phyloP scores from a whole-genome alignment of 345 rosid genomes.

The Aquilaria yunnanensis region DNA sequence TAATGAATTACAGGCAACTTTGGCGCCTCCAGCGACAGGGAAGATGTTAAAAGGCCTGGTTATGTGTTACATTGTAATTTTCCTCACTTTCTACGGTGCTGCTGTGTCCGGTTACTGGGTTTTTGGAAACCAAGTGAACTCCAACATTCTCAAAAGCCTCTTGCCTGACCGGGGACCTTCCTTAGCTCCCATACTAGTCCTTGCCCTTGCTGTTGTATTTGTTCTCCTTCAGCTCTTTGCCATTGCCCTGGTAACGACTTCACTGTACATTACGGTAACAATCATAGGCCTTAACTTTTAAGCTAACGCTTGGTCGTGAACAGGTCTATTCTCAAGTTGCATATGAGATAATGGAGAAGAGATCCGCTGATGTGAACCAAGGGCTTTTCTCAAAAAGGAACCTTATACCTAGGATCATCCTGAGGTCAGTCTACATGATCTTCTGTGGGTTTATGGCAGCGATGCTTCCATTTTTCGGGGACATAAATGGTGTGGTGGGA shows the following conservation, averaged over 20 bases:
- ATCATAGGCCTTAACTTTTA: background rate
- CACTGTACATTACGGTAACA: background rate
- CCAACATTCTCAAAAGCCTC: slow-evolving; percentile 83
- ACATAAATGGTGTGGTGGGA: slow-evolving; percentile 79
- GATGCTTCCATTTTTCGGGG: slow-evolving; percentile 95
- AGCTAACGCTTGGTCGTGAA: slow-evolving; percentile 1
- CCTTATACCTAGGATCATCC: slow-evolving; percentile 64
- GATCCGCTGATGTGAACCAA: slow-evolving; percentile 67
- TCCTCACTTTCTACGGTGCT: slow-evolving; percentile 78
- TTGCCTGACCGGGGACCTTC: slow-evolving; percentile 80
- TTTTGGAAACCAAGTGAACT: slow-evolving; percentile 67
- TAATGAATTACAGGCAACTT: slow-evolving; percentile 60
- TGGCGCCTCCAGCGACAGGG: slow-evolving; percentile 97
- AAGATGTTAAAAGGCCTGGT: slow-evolving; percentile 93
- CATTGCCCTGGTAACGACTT: slow-evolving; percentile 66
- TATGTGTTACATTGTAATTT: slow-evolving; percentile 74
- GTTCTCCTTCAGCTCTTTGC: slow-evolving; percentile 95
- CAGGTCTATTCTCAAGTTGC: slow-evolving; percentile 99
- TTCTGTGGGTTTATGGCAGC: slow-evolving; percentile 93
- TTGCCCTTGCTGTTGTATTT: slow-evolving; percentile 66
- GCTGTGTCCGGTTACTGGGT: slow-evolving; percentile 79
- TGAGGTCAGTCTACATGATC: slow-evolving; percentile 60
- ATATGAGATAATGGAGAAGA: slow-evolving; percentile 81
- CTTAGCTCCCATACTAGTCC: slow-evolving; percentile 66
- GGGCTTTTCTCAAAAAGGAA: slow-evolving; percentile 85